A percentile compares a stretch with the other conserved stretches of the same genome.
phyloP scores from a whole-genome alignment of 2,329 filamentous ascomycete species.

The Fonsecaea multimorphosa region DNA sequence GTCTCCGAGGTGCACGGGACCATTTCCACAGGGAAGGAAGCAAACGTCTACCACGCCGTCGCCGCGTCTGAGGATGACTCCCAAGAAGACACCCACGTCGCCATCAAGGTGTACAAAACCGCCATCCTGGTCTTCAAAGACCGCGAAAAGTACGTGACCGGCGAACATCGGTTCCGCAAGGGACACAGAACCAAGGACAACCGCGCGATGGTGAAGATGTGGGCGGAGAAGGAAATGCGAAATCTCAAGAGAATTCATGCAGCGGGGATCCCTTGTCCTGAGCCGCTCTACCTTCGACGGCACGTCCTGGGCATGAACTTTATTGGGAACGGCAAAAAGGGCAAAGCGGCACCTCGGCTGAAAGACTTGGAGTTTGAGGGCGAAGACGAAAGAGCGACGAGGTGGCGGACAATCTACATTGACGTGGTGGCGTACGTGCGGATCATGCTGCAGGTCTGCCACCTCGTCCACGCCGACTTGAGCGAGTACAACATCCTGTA shows the following conservation, averaged over 20 bases:
- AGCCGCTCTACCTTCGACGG: conserved; percentile 86
- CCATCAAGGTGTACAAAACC: conserved; percentile 99
- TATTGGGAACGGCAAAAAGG: conserved; percentile 83
- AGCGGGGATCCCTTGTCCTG: conserved; percentile 86
- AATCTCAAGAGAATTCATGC: conserved; percentile 85
- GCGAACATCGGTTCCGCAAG: conserved; percentile 87
- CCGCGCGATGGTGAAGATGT: conserved; percentile 95
- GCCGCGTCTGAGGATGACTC: conserved; percentile 62
- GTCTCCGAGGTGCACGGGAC: conserved; percentile 93
- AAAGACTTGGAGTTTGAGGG: conserved; percentile 80
- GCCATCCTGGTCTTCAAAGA: conserved; percentile 98
- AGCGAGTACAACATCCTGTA: conserved; percentile 99
- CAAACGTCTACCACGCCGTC: conserved; percentile 94
- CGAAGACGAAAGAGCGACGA: conserved; percentile 68
- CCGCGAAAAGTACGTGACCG: conserved; percentile 91
- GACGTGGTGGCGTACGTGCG: conserved; percentile 89
- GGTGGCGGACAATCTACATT: conserved; percentile 80
- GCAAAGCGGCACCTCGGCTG: conserved; percentile 84
- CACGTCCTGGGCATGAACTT: conserved; percentile 97
- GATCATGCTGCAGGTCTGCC: conserved; percentile 88
- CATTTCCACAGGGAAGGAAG: conserved; percentile 95
- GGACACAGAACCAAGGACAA: conserved; percentile 95
- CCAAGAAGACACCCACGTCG: conserved; percentile 69
- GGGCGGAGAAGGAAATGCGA: conserved; percentile 98
- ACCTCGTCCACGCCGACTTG: conserved; percentile 91